These are phyloP conservation scores for Podospora didyma DNA, from an alignment of 495 filamentous ascomycete genomes.

Conservation along the genomic window DNA sequence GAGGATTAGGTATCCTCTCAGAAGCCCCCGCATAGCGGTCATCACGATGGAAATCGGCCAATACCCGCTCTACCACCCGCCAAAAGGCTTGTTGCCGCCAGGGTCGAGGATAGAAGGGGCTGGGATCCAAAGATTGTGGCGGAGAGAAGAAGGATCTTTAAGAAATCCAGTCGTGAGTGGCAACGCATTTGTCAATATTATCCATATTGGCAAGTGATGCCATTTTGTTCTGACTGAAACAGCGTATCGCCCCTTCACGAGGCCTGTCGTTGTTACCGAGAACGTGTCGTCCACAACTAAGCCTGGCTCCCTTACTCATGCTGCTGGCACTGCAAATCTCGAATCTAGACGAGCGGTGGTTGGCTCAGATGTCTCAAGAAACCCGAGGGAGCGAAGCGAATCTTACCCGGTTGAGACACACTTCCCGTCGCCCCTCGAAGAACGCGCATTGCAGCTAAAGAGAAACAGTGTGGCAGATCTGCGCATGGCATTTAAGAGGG, in stretches of 20 bases:
- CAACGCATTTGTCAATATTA: background rate
- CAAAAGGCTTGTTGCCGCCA: background rate
- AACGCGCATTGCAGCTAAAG: conserved; percentile 12
- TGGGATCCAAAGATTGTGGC: conserved; percentile 27
- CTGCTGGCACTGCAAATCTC: background rate
- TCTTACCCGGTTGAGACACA: conserved; percentile 3
- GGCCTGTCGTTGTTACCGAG: background rate
- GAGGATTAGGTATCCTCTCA: conserved; percentile 1
- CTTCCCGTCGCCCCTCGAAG: background rate
- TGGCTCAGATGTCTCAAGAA: background rate
- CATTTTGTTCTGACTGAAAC: background rate
- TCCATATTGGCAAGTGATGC: background rate
- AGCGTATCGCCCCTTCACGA: background rate
- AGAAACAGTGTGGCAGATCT: conserved; percentile 35
- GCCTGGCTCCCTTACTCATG: background rate
- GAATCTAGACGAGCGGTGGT: background rate
- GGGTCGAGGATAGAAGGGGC: conserved; percentile 3
- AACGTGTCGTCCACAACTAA: background rate
- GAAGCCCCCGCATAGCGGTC: background rate
- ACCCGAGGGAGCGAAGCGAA: background rate
- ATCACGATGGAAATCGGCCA: background rate
- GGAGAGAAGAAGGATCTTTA: conserved; percentile 32
- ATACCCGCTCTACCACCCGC: background rate
- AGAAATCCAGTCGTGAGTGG: conserved; percentile 11
- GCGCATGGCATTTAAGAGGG: conserved; percentile 29